Evolutionary conservation across 2,329 filamentous ascomycete species (phyloP), one percentile per base, ranked within the genome.

Genomic region (Nothophoma quercina): DNA sequence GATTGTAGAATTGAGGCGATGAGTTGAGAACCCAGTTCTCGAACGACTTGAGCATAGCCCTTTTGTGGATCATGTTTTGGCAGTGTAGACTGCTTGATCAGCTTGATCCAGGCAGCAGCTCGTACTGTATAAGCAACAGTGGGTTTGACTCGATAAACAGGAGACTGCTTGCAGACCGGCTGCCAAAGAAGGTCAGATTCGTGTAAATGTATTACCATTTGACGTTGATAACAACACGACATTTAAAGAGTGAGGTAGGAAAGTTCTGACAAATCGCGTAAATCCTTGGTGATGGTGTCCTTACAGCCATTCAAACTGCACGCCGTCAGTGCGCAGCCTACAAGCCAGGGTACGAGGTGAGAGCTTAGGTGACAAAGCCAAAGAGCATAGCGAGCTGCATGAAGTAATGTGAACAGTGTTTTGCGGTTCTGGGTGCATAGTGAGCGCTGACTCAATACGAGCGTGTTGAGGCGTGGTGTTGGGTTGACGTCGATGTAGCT

Each of bases 321-420:
- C 21, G 19, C 25, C 30, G 46, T 42, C 46, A 49, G 38, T 38
- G 28, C 9, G 23, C 39, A 43, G 19, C 46, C 10, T 36, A 23
- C 25, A 42, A 36, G 38, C 45, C 36, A 36, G 30, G n/a, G 9
- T 16, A 36, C 18, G 7, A 30, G 46, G 21, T 26, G 26, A 40
- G 34, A 40, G 9, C 18, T 39, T 28, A 22, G 19, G 28, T 25
- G 19, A 39, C 26, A 8, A 22, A 16, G 19, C 25, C 28, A 33
- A 7, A 15, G 6, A 19, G 4, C 26, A 21, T 18, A 18, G 15
- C n/a, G 2, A 10, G 4, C 9, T 8, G 2, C 21, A 19, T 7
- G n/a, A 28, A 8, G n/a, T 10, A 3, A 28, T 19, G 12, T 34
- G 29, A 30, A 7, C 10, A 22, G 25, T 8, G 15, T 5, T 21